These are phyloP conservation scores for Candida morakotiae DNA, from an alignment of 805 yeast species.

Conservation along the genomic window DNA sequence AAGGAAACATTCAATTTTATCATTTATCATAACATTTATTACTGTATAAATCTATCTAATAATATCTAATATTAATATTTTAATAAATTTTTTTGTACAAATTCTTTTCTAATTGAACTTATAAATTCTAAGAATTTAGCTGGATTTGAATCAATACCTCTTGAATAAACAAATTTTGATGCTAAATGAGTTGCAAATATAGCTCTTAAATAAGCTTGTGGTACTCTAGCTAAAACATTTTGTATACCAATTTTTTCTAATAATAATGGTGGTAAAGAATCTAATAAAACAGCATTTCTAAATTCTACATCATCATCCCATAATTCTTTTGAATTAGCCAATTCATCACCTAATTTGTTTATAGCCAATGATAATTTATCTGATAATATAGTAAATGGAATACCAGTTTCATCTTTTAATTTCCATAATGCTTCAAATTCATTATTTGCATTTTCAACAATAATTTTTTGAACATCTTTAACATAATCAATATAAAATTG, in stretches of 20 bases:
- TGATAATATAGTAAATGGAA: conserved; percentile 65
- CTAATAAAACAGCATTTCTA: conserved; percentile 70
- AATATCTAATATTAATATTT: too few relatives aligned
- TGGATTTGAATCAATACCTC: conserved; percentile 79
- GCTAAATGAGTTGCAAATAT: conserved; percentile 84
- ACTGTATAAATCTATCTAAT: too few relatives aligned
- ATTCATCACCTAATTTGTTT: conserved; percentile 80
- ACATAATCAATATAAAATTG: conserved; percentile 81
- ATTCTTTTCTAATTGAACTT: conserved; percentile 51
- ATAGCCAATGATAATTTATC: conserved; percentile 80
- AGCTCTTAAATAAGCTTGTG: conserved; percentile 82
- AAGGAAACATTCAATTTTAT: too few relatives aligned
- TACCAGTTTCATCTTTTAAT: conserved; percentile 60
- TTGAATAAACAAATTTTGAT: conserved; percentile 76
- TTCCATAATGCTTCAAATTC: conserved; percentile 90
- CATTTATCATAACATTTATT: too few relatives aligned
- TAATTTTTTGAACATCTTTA: conserved; percentile 69
- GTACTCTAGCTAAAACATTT: conserved; percentile 69
- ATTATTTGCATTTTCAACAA: conserved; percentile 71
- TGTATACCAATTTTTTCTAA: conserved; percentile 64
- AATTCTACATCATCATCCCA: conserved; percentile 78
- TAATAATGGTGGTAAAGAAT: conserved; percentile 75
- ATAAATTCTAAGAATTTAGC: conserved; percentile 71
- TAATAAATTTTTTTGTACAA: conserved; percentile 26
- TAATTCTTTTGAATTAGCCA: conserved; percentile 73